A percentile compares a stretch with the other conserved stretches of the same genome.
These are phyloP conservation scores for Colletotrichum navitas DNA, from an alignment of 2,329 filamentous ascomycete genomes.

Conservation along the genomic window DNA sequence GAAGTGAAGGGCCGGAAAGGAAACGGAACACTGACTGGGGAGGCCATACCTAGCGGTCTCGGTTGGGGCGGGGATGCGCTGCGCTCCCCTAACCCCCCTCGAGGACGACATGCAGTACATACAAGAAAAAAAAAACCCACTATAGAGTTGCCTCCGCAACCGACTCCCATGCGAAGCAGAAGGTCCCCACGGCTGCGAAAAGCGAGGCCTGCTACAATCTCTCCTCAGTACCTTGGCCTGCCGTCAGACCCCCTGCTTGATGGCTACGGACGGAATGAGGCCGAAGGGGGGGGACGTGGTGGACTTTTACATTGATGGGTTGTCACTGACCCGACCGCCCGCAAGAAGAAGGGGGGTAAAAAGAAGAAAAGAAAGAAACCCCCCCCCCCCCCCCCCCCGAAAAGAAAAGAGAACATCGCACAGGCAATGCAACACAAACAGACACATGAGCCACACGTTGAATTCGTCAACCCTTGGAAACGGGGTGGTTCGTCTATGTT, in stretches of 20 bases:
- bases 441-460: neutral
- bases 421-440: neutral
- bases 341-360: too few relatives aligned
- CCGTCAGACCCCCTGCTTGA: too few relatives aligned
- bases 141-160: neutral
- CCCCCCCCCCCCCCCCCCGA: too few relatives aligned
- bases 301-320: too few relatives aligned
- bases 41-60: slow-evolving; percentile 16
- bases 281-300: too few relatives aligned
- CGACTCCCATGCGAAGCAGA: neutral
- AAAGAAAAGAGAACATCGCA: neutral
- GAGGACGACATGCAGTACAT: slow-evolving; percentile 13
- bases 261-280: too few relatives aligned
- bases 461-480: neutral
- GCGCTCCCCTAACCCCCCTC: neutral
- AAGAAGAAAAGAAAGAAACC: too few relatives aligned
- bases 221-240: too few relatives aligned
- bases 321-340: too few relatives aligned
- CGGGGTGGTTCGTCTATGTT: slow-evolving; percentile 12
- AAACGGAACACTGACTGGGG: slow-evolving; percentile 11
- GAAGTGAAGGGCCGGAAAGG: slow-evolving; percentile 18
- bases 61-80: neutral
- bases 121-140: neutral
- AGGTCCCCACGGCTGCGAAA: too few relatives aligned
- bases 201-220: too few relatives aligned